Evolutionary conservation across 345 rosid genomes (phyloP).

Genomic region (rapeseed (Brassica napus)): Da-Ae NC_063438.1:18901001-18901500

Average conservation of each 20-base stretch:
- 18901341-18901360: conserved; percentile 60
- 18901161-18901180: not conserved
- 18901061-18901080: too few relatives aligned
- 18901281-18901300: conserved; percentile 66
- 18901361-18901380: conserved; percentile 54
- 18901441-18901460: conserved; percentile 55
- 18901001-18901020: conserved; percentile 16
- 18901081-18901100: too few relatives aligned
- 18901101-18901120: not conserved
- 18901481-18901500: conserved; percentile 61
- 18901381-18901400: conserved; percentile 55
- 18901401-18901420: conserved; percentile 60
- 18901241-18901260: conserved; percentile 35
- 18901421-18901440: conserved; percentile 41
- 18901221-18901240: not conserved
- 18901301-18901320: conserved; percentile 68
- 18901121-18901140: too few relatives aligned
- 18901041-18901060: not conserved
- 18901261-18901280: conserved; percentile 63
- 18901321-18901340: conserved; percentile 58
- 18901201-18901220: conserved; percentile 23
- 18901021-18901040: conserved; percentile 1
- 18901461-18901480: conserved; percentile 65
- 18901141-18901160: not conserved
- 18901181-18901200: not conserved